Evolutionary conservation across 805 yeast species (phyloP).

Genomic region (Cyberlindnera bimundalis): DNA sequence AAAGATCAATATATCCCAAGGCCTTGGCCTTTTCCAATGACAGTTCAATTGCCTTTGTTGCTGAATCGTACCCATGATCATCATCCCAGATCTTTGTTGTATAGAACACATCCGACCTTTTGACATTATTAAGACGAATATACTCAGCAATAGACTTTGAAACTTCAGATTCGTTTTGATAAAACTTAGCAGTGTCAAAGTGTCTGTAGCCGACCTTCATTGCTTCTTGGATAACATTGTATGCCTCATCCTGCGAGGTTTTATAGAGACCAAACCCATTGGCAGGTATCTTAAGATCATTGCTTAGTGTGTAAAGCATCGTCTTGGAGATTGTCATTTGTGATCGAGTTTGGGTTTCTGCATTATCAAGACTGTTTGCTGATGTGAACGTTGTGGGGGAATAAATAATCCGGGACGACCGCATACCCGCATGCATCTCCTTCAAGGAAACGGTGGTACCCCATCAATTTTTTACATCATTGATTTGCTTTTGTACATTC

Average conservation of each 20-base stretch:
- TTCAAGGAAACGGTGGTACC: too few relatives aligned
- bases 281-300: conserved; percentile 60
- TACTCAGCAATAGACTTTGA: conserved; percentile 56
- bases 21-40: conserved; percentile 49
- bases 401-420: too few relatives aligned
- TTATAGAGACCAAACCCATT: conserved; percentile 67
- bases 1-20: conserved; percentile 67
- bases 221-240: conserved; percentile 46
- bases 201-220: conserved; percentile 65
- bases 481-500: too few relatives aligned
- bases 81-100: conserved; percentile 64
- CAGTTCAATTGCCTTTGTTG: conserved; percentile 46
- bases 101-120: conserved; percentile 58
- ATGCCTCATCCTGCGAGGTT: conserved; percentile 43
- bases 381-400: too few relatives aligned
- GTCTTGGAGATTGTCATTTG: conserved; percentile 10
- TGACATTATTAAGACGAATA: conserved; percentile 47
- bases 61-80: conserved; percentile 52
- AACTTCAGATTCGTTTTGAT: conserved; percentile 51
- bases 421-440: too few relatives aligned
- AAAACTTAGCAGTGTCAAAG: conserved; percentile 69
- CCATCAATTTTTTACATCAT: too few relatives aligned
- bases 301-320: conserved; percentile 38
- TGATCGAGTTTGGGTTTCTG: too few relatives aligned
- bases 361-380: too few relatives aligned